phyloP scores from a whole-genome alignment of 2,329 filamentous ascomycete genomes.

The Cladosporium halotolerans region DNA sequence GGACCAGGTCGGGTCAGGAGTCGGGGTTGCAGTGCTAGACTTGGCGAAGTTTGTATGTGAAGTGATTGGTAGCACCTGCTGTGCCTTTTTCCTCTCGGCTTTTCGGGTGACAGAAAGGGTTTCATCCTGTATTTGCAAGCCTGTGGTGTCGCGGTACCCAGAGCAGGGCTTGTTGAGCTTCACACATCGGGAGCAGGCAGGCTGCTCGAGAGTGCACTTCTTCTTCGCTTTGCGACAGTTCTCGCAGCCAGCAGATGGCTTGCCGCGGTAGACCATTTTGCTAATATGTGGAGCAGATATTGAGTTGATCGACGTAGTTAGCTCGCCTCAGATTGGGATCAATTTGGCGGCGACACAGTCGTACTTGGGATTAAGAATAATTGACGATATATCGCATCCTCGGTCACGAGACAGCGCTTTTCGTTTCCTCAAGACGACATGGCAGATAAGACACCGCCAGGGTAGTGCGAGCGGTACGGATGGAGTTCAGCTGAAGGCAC shows the following conservation, averaged over 20 bases:
- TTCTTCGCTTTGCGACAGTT: conserved; percentile 30
- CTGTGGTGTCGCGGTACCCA: conserved; percentile 28
- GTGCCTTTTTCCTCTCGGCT: conserved; percentile 20
- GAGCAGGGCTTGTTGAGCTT: conserved; percentile 28
- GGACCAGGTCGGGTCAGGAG: conserved; percentile 14
- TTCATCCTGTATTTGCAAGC: conserved; percentile 30
- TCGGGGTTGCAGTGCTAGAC: conserved; percentile 8
- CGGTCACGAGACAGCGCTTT: no score
- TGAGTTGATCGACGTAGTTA: no score
- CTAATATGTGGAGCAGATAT: no score
- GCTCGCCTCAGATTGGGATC: no score
- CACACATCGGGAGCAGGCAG: conserved; percentile 27
- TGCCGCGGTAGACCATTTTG: conserved; percentile 27
- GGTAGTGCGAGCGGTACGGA: neutral
- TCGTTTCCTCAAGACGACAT: neutral
- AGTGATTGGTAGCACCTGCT: conserved; percentile 18
- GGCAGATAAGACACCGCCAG: neutral
- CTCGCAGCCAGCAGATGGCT: conserved; percentile 30
- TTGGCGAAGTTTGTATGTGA: conserved; percentile 13
- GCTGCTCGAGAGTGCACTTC: conserved; percentile 27
- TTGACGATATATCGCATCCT: neutral
- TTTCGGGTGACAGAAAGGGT: conserved; percentile 24
- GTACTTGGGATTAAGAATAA: no score
- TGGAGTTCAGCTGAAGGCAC: neutral
- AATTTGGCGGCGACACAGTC: no score